Evolutionary conservation across 2,329 filamentous ascomycete species (phyloP).

Genomic region (Leptographium flavum): DNA sequence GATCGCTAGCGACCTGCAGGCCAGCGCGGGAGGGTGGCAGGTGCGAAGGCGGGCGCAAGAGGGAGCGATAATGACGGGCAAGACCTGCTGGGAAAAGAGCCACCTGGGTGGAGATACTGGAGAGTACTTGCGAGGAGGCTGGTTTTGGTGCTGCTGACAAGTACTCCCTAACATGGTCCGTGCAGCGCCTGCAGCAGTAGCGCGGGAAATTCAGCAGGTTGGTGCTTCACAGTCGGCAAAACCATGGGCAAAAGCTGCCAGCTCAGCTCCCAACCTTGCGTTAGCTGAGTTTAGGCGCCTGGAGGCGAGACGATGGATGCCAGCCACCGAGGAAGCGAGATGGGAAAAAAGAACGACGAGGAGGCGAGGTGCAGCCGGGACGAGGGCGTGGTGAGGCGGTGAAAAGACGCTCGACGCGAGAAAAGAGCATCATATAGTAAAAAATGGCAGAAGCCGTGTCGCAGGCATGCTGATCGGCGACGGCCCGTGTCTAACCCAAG

Average conservation of each 20-base stretch:
- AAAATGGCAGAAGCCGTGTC: too few species aligned
- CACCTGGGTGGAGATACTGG: neutral
- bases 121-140: neutral
- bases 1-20: neutral
- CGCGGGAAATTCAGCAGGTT: conserved; percentile 1
- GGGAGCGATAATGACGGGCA: neutral
- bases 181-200: neutral
- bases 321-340: neutral
- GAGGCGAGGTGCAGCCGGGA: neutral
- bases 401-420: neutral
- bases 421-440: too few species aligned
- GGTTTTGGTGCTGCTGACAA: neutral
- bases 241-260: neutral
- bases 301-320: neutral
- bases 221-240: neutral
- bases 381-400: neutral
- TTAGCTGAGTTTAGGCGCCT: neutral
- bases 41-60: neutral
- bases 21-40: too few species aligned
- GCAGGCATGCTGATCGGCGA: neutral
- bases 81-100: neutral
- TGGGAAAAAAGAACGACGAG: neutral
- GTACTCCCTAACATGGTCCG: neutral
- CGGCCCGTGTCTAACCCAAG: neutral
- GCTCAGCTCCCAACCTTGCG: neutral